Evolutionary conservation across 2,329 filamentous ascomycete genomes (phyloP), one percentile per base, ranked within the genome.

Genomic region (Neofusicoccum laricinum): DNA sequence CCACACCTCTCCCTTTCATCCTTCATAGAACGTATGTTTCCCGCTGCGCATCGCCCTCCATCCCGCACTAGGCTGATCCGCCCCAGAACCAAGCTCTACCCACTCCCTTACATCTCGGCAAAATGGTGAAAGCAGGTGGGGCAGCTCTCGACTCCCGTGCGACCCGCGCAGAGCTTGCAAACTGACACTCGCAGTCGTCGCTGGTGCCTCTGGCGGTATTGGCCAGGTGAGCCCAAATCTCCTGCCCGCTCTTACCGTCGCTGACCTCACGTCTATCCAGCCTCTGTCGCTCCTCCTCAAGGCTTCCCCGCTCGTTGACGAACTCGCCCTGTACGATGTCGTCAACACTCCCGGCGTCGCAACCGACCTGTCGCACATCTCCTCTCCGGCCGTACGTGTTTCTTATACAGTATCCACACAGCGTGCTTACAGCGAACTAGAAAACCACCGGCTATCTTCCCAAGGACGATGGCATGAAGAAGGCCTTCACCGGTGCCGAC

Each of bases 261-360:
- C 62, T 64, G 34, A 64, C 50, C 41, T 11, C 14, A n/a, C 51
- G 3, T 41, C 50, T 15, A 63, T 55, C 65, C 76, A 98, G 93
- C 95, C 95, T 71, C 86, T 99, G 75, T 99, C 95, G 70, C 91
- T 99, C 71, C 90, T 99, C 73, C 86, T 98, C 78, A 99, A 99
- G 88, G 88, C 90, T 71, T 91, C 85, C 76, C 90, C 93, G 69
- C 88, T 92, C 75, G 85, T 99, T 74, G 90, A 94, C 75, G 92
- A 98, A 84, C 91, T 99, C 73, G 86, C 93, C 67, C 91, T 99
- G 73, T 99, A 97, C 85, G 95, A 99, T 96, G 93, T 99, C 71
- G 94, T 98, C 81, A 97, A 98, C 87, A 96, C 93, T 58, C 93
- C 93, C 72, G 95, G 95, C 81, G 95, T 99, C 76, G 92, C 93